Evolutionary conservation across 148 eudicot species (phyloP), one percentile per base, ranked within the genome.

Genomic region (Rhododendron griersonianum): DNA sequence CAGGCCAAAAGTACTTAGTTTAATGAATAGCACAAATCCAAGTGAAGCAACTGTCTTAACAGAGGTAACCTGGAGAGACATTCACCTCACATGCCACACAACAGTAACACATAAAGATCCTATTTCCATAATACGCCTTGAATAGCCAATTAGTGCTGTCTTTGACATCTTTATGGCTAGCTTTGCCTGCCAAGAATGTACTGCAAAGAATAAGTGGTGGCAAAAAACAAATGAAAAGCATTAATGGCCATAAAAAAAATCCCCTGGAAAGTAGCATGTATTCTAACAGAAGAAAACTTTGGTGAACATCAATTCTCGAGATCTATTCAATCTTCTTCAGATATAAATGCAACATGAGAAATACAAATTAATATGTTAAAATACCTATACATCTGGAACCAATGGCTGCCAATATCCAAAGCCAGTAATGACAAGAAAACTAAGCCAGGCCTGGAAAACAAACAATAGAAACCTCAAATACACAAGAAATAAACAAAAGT

Each of bases 381-480:
- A 10, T 94, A 96, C 99, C 99, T 96, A 90, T 96, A 96, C 99
- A 96, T 95, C 88, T 96, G 99, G 85, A 96, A 90, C 99, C 99
- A 96, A 86, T 96, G 99, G 91, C 99, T 96, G 84, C 91, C 95
- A 86, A 96, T 95, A 85, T 96, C 98, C 88, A 96, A 88, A 78
- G 98, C 99, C 87, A 96, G 94, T 93, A 96, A 90, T 77, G 94
- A 93, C 89, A 96, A 86, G 92, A 94, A 96, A 88, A 90, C 83
- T 84, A 96, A 86, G 73, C 98, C 95, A 85, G 98, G 98, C 91
- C 98, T 95, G 94, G 51, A 87, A 74, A 87, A 47, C 19, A 78
- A 10, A 77, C 41, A 86, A 6, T 37, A 50, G 47, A 82, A 82
- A 84, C 44, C 81, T 88, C 81, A 88, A 63, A 35, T 37, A 82